Conservation (phyloP, 2,329 filamentous ascomycete species). For the Teratosphaeria pseudoeucalypti region DNA sequence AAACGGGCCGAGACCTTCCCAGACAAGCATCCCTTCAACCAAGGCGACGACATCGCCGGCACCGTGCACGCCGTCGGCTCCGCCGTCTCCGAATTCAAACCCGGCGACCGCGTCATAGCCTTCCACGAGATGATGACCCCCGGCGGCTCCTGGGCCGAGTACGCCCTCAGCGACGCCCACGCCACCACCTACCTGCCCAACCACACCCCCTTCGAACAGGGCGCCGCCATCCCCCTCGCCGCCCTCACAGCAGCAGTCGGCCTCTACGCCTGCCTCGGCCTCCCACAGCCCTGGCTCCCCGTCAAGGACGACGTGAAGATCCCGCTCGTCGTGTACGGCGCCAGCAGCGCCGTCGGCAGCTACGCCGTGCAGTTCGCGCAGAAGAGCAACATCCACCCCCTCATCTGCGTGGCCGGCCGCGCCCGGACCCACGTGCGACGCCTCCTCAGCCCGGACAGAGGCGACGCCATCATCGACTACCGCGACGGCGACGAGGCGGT, state of each 20-base stretch:
- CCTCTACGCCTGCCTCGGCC: slow-evolving; percentile 31
- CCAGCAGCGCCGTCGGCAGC: slow-evolving; percentile 46
- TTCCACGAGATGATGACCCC: slow-evolving; percentile 44
- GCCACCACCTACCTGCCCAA: slow-evolving; percentile 48
- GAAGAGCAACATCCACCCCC: slow-evolving; percentile 46
- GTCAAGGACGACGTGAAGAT: slow-evolving; percentile 10
- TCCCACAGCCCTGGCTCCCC: slow-evolving; percentile 32
- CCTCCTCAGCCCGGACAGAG: slow-evolving; percentile 43
- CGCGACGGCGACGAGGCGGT: slow-evolving; percentile 29
- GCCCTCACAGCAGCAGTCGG: slow-evolving; percentile 37
- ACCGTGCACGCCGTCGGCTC: slow-evolving; percentile 45
- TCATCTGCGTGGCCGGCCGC: slow-evolving; percentile 50
- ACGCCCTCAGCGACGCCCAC: slow-evolving; percentile 45
- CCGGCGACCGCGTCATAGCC: slow-evolving; percentile 47
- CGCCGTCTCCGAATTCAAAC: slow-evolving; percentile 47
- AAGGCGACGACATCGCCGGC: slow-evolving; percentile 28
- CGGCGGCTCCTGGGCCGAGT: slow-evolving; percentile 50
- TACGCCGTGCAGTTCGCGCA: slow-evolving; percentile 49
- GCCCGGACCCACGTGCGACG: slow-evolving; percentile 41
- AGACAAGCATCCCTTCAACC: slow-evolving; percentile 13
- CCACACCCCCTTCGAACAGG: slow-evolving; percentile 36
- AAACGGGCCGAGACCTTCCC: slow-evolving; percentile 6
- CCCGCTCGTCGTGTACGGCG: slow-evolving; percentile 39
- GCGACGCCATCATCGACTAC: slow-evolving; percentile 52
- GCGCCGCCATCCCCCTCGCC: slow-evolving; percentile 37